These are phyloP conservation scores for Priceomyces medius DNA, from an alignment of 805 yeast genomes.

Conservation along the genomic window DNA sequence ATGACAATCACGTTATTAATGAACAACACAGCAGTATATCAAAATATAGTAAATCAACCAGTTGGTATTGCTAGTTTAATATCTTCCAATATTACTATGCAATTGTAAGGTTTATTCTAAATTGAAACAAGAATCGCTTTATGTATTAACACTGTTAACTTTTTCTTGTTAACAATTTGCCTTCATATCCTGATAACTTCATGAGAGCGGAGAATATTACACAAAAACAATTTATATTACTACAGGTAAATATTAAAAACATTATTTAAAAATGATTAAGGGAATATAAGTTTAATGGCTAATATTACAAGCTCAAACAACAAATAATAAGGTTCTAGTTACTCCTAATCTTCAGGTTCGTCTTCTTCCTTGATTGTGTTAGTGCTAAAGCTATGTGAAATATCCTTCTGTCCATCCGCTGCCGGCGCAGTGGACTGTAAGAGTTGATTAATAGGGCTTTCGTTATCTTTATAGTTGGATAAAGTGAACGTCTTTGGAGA, in stretches of 20 bases:
- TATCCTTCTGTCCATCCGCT: conserved; percentile 13
- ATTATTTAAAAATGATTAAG: neutral
- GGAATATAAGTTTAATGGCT: too few relatives aligned
- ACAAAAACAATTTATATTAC: neutral
- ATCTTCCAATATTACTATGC: neutral
- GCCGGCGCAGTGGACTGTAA: conserved; percentile 17
- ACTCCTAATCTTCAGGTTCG: conserved; percentile 27
- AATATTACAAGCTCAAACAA: too few relatives aligned
- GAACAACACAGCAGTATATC: neutral
- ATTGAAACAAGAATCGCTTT: neutral
- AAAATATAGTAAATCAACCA: neutral
- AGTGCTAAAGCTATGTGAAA: conserved; percentile 32
- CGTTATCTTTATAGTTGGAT: conserved; percentile 33
- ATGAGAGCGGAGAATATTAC: neutral
- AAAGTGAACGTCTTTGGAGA: conserved; percentile 43
- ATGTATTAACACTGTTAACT: neutral
- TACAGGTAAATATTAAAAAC: neutral
- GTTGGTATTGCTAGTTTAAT: neutral
- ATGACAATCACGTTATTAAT: neutral
- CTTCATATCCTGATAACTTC: neutral
- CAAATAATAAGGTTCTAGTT: neutral
- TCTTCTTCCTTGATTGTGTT: conserved; percentile 42
- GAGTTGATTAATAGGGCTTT: conserved; percentile 38
- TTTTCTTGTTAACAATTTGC: neutral
- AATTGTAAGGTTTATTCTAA: neutral